phyloP scores from a whole-genome alignment of 306 rosid species.

The Vigna radiata region DNA sequence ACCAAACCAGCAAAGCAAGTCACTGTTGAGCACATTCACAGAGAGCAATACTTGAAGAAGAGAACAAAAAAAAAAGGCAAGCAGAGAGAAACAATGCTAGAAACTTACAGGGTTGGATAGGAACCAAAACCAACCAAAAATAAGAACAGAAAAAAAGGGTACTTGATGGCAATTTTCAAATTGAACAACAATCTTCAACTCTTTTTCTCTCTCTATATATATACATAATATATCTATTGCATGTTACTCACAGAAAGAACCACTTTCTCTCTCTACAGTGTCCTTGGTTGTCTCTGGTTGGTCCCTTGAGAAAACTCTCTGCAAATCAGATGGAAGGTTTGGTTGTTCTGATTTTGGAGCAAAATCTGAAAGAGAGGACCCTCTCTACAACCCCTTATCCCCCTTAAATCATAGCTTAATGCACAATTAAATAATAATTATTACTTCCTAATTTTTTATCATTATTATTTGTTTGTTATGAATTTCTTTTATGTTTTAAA shows the following conservation, averaged over 20 bases:
- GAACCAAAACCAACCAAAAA: constrained; percentile 45
- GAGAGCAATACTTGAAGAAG: constrained; percentile 6
- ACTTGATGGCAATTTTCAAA: background rate
- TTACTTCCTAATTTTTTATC: background rate
- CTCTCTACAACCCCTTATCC: constrained; percentile 49
- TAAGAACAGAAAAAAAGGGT: background rate
- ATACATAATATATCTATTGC: background rate
- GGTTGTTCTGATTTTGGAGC: constrained; percentile 61
- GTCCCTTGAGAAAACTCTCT: background rate
- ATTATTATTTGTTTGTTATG: background rate
- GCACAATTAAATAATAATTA: constrained; percentile 40
- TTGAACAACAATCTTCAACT: background rate
- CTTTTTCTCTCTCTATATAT: background rate
- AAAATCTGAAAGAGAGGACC: constrained; percentile 46
- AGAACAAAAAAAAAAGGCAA: background rate
- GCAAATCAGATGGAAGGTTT: background rate
- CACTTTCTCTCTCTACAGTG: background rate
- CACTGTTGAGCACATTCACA: constrained; percentile 26
- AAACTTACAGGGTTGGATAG: constrained; percentile 66
- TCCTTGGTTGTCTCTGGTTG: background rate
- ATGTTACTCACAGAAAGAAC: background rate
- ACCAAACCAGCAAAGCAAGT: constrained; percentile 5
- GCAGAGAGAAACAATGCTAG: constrained; percentile 22
- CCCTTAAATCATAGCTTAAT: constrained; percentile 57
- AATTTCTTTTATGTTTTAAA: background rate